A percentile compares a stretch with the other conserved stretches of the same genome.
Conservation (phyloP, 176 grass and related monocot genomes). For the Tillandsia fasciculata region DNA sequence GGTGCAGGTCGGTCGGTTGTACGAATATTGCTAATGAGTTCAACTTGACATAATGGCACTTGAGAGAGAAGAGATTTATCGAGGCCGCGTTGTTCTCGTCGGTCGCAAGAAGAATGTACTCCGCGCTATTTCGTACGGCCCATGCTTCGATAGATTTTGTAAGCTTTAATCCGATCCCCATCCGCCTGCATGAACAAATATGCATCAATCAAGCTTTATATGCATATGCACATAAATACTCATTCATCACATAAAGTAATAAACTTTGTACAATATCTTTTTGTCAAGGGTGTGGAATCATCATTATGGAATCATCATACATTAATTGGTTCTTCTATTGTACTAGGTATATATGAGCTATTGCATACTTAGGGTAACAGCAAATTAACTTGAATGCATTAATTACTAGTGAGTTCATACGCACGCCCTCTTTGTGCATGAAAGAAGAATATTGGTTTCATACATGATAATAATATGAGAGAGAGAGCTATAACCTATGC, state of each 20-base stretch:
- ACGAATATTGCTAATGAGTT: constrained; percentile 5
- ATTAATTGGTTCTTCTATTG: no score
- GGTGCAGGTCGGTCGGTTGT: not conserved
- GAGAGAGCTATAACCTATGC: not conserved
- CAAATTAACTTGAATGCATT: no score
- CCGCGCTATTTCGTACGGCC: constrained; percentile 9
- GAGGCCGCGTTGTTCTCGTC: constrained; percentile 15
- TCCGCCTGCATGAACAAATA: not conserved
- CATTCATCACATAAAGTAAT: no score
- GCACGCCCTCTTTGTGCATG: no score
- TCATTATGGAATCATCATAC: no score
- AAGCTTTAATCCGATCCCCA: constrained; percentile 14
- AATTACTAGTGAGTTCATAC: no score
- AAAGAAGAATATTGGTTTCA: not conserved
- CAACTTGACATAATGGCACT: constrained; percentile 1
- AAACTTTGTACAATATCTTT: no score
- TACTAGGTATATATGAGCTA: no score
- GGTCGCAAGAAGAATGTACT: constrained; percentile 2
- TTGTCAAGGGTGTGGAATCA: no score
- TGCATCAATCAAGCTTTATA: no score
- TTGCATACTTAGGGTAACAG: no score
- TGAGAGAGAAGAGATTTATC: constrained; percentile 4
- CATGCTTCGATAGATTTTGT: constrained; percentile 14
- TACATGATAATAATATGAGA: not conserved
- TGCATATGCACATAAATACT: no score